phyloP scores from a whole-genome alignment of 441 rosid genomes.

The Sinapis alba region DNA sequence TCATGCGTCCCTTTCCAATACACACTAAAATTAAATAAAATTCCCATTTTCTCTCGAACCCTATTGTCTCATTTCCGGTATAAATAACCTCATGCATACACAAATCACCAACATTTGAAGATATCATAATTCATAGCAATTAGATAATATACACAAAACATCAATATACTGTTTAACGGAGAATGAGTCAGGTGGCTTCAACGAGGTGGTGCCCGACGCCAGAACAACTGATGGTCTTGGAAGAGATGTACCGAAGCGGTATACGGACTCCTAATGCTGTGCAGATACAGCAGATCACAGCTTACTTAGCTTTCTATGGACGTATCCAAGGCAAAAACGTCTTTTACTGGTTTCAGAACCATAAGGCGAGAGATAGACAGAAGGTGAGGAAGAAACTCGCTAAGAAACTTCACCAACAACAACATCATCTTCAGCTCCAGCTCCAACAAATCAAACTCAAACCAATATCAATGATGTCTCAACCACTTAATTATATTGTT shows the following conservation, averaged over 20 bases:
- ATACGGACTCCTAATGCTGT: conserved; percentile 79
- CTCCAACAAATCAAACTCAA: conserved; percentile 35
- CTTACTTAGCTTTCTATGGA: conserved; percentile 68
- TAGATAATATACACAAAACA: conserved; percentile 1
- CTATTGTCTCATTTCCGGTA: conserved; percentile 3
- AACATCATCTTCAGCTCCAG: conserved; percentile 35
- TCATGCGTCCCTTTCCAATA: conserved; percentile 41
- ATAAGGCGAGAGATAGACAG: conserved; percentile 71
- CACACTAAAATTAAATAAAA: neutral
- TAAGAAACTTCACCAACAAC: conserved; percentile 65
- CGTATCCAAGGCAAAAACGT: conserved; percentile 69
- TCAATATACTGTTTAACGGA: neutral
- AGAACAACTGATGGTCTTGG: conserved; percentile 85
- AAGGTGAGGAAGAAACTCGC: conserved; percentile 68
- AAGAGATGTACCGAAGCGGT: conserved; percentile 78
- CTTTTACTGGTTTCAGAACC: conserved; percentile 80
- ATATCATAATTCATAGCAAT: conserved; percentile 4
- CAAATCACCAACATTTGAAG: neutral
- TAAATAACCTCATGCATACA: conserved; percentile 27
- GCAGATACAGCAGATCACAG: conserved; percentile 80
- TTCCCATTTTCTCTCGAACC: conserved; percentile 19
- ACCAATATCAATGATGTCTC: conserved; percentile 40
- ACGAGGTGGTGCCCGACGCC: conserved; percentile 97
- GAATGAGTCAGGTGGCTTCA: conserved; percentile 69
- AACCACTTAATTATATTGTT: conserved; percentile 29